Evolutionary conservation across 768 basidiomycete genomes (phyloP), one percentile per base, ranked within the genome.

Genomic region (Termitomyces sp.): DNA sequence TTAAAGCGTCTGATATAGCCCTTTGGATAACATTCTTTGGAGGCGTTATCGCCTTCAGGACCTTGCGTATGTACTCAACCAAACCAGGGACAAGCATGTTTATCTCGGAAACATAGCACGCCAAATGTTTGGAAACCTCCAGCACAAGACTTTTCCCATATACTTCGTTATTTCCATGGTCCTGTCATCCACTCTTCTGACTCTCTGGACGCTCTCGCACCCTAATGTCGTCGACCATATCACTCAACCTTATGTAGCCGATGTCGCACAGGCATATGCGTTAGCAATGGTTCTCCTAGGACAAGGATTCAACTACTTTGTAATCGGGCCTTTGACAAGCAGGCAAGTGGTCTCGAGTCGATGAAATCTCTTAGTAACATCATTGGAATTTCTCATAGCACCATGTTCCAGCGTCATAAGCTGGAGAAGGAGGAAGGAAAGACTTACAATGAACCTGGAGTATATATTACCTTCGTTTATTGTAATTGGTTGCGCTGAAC

Each of bases 361-460:
- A 38, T 7, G 2, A 38, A 4, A 38, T 22, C 10, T 20, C 6
- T 1, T 11, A 56, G 7, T 24, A 52, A 40, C 45, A 3, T 30
- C 46, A 13, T 41, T 60, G 36, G 58, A 30, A 26, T 1, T 40
- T 35, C 38, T 26, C 32, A 6, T 49, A 90, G 89, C 69, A 83
- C 84, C n/a, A 88, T 88, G 87, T 85, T 87, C 68, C 70, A 85
- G 68, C 78, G 90, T 56, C 85, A 89, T 50, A 83, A 76, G 60
- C 72, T 86, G 57, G 89, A 93, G 74, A 88, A 90, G 65, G 78
- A 83, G 46, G 88, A 91, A 69, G 84, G 85, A 11, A 88, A 86
- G 69, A 65, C 70, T 18, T 83, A 86, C 67, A 85, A 80, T 63
- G 87, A 88, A 54, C 71, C 80, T 32, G 81, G 77, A 44, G 91